Conservation (phyloP, 257 asterid species). For the Nicotiana otophora region DNA sequence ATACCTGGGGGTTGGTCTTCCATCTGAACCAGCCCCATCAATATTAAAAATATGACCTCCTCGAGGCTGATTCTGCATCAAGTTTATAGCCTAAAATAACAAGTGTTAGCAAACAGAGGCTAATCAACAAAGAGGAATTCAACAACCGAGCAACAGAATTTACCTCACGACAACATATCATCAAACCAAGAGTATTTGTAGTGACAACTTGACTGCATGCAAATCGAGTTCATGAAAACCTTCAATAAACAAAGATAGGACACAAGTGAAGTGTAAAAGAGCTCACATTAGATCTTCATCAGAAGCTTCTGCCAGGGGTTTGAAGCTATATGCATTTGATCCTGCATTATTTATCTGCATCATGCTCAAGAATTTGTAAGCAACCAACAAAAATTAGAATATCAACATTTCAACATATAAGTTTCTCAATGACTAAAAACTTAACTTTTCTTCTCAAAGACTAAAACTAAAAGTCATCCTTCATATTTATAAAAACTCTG, state of each 20-base stretch:
- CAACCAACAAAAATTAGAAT: constrained; percentile 3
- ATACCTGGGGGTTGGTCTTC: constrained; percentile 97
- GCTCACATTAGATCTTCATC: constrained; percentile 88
- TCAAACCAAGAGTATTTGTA: constrained; percentile 88
- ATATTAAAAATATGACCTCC: constrained; percentile 95
- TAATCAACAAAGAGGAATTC: constrained; percentile 9
- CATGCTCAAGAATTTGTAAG: constrained; percentile 40
- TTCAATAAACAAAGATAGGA: constrained; percentile 3
- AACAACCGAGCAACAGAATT: constrained; percentile 11
- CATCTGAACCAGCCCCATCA: constrained; percentile 99
- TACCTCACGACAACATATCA: constrained; percentile 99
- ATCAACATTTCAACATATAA: neutral
- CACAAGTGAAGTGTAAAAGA: neutral
- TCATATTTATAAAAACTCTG: no score
- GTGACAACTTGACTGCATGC: constrained; percentile 82
- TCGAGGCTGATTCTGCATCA: constrained; percentile 80
- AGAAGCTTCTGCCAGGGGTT: constrained; percentile 83
- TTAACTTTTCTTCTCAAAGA: neutral
- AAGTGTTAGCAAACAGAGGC: constrained; percentile 26
- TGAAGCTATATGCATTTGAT: constrained; percentile 91
- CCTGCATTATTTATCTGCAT: constrained; percentile 98
- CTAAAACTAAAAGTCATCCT: neutral
- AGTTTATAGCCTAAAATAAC: constrained; percentile 66
- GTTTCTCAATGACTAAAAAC: neutral
- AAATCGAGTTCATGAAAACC: constrained; percentile 11